These are phyloP conservation scores for Wallemia ichthyophaga DNA, from an alignment of 1,284 basidiomycete species.

Conservation along the genomic window DNA sequence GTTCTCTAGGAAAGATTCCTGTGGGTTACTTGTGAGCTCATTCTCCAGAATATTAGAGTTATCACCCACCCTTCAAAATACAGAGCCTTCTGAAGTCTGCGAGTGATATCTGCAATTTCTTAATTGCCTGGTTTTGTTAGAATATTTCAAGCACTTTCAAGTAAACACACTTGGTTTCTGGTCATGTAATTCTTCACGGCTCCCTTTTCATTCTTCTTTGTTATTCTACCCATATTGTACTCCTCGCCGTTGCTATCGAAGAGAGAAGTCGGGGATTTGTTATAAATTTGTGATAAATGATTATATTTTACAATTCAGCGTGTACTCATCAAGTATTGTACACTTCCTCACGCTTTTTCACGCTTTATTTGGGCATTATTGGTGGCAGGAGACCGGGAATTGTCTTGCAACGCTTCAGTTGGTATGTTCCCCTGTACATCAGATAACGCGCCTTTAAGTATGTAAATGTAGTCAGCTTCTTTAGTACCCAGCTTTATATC, in stretches of 20 bases:
- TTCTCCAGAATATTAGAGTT: constrained; percentile 2
- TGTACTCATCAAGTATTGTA: too few species aligned
- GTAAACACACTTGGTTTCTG: constrained; percentile 34
- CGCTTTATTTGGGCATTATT: too few species aligned
- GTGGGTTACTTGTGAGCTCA: constrained; percentile 1
- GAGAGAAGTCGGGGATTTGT: not conserved
- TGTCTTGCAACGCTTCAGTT: not conserved
- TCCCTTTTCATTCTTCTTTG: constrained; percentile 13
- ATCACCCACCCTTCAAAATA: constrained; percentile 63
- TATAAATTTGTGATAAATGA: too few species aligned
- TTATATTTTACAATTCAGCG: too few species aligned
- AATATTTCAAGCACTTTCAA: not conserved
- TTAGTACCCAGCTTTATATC: not conserved
- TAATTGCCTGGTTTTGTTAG: constrained; percentile 10
- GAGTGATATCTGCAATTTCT: constrained; percentile 64
- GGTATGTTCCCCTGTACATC: not conserved
- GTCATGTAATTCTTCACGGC: constrained; percentile 79
- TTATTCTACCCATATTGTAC: not conserved
- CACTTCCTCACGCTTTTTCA: too few species aligned
- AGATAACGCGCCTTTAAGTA: not conserved
- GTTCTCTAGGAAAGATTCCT: constrained; percentile 96
- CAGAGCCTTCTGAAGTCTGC: constrained; percentile 91
- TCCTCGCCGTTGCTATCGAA: not conserved
- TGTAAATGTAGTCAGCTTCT: not conserved
- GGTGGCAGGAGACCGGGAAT: too few species aligned